Percentiles rank a stretch among this genome's conserved stretches.
phyloP scores from a whole-genome alignment of 331 rosid species.

The Prunus yedoensis region DNA sequence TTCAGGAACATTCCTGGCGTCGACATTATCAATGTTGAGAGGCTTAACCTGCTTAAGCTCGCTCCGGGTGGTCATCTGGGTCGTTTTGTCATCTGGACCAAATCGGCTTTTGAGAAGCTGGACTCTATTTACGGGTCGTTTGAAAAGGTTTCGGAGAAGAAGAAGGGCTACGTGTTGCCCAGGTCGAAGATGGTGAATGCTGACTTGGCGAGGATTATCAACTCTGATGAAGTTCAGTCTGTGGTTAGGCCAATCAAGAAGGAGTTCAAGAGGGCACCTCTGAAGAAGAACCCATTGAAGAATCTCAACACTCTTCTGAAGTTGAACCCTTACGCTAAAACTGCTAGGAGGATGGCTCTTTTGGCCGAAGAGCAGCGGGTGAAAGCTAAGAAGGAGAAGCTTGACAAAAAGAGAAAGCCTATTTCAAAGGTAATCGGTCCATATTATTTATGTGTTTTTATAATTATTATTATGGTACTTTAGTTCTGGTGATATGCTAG shows the following conservation, averaged over 20 bases:
- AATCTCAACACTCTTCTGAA: conserved; percentile 63
- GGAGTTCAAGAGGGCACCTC: conserved; percentile 45
- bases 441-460: neutral
- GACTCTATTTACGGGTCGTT: conserved; percentile 81
- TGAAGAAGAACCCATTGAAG: conserved; percentile 85
- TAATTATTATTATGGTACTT: neutral
- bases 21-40: conserved; percentile 68
- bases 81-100: conserved; percentile 82
- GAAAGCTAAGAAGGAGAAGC: conserved; percentile 79
- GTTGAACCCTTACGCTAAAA: conserved; percentile 78
- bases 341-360: conserved; percentile 71
- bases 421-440: conserved; percentile 47
- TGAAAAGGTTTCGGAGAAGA: conserved; percentile 67
- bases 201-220: conserved; percentile 73
- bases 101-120: conserved; percentile 76
- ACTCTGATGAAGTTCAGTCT: conserved; percentile 78
- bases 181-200: conserved; percentile 76
- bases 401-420: conserved; percentile 65
- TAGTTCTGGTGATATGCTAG: neutral
- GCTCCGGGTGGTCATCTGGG: conserved; percentile 94
- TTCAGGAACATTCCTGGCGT: conserved; percentile 75
- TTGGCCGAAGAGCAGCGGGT: conserved; percentile 70
- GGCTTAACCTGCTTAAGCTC: conserved; percentile 64
- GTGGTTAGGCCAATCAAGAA: conserved; percentile 73
- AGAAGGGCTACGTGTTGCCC: conserved; percentile 61